phyloP scores from a whole-genome alignment of 2,329 filamentous ascomycete species.

The Eutypella sp. region DNA sequence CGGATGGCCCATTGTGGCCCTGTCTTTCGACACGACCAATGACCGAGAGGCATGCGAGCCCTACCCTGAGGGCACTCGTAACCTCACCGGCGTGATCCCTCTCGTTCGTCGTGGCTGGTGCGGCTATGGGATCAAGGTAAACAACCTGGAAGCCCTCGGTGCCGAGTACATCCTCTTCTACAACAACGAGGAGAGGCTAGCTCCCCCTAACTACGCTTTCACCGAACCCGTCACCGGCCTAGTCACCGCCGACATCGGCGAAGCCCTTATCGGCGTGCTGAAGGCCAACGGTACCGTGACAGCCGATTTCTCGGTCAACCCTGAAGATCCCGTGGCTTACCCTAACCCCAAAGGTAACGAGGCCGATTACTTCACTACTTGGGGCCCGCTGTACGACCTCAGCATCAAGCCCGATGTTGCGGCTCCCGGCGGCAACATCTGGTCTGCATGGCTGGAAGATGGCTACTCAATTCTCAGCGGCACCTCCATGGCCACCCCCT shows the following conservation, averaged over 20 bases:
- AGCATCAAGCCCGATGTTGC: constrained; percentile 39
- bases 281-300: constrained; percentile 23
- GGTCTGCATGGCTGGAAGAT: constrained; percentile 37
- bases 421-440: constrained; percentile 39
- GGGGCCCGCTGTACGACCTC: constrained; percentile 39
- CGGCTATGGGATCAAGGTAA: constrained; percentile 21
- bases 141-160: constrained; percentile 21
- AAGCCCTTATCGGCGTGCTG: constrained; percentile 21
- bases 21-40: constrained; percentile 21
- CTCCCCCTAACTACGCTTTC: constrained; percentile 10
- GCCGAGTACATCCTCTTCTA: constrained; percentile 27
- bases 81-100: constrained; percentile 18
- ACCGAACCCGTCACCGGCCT: constrained; percentile 15
- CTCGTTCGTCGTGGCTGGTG: constrained; percentile 31
- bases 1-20: constrained; percentile 25
- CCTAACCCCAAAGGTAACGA: constrained; percentile 26
- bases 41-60: constrained; percentile 23
- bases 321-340: constrained; percentile 17
- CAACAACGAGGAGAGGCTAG: constrained; percentile 18
- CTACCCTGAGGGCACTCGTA: constrained; percentile 15
- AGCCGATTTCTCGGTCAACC: constrained; percentile 23
- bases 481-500: constrained; percentile 45
- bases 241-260: constrained; percentile 18
- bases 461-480: constrained; percentile 36
- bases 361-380: constrained; percentile 35